These are phyloP conservation scores for Vararia minispora DNA, from an alignment of 768 basidiomycete genomes.

Conservation along the genomic window DNA sequence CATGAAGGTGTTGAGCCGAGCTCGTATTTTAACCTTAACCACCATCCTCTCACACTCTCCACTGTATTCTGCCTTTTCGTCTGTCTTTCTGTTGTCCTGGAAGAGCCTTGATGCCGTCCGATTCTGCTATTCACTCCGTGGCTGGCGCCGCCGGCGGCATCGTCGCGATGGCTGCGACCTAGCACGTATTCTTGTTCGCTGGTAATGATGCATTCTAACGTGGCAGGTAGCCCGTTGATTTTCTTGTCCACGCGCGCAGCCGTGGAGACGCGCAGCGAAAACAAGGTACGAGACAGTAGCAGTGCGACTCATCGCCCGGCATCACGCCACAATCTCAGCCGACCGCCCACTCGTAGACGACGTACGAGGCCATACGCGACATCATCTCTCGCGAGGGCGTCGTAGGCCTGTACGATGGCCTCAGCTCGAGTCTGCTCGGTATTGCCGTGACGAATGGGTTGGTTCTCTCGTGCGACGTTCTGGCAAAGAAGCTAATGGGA, in stretches of 20 bases:
- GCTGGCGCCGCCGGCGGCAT: constrained; percentile 90
- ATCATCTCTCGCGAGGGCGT: constrained; percentile 80
- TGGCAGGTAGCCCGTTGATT: constrained; percentile 65
- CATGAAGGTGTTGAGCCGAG: no score
- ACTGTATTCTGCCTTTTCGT: no score
- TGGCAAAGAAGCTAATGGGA: not conserved
- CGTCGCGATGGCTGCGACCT: constrained; percentile 81
- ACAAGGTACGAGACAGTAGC: constrained; percentile 41
- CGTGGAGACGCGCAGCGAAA: constrained; percentile 71
- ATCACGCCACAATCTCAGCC: constrained; percentile 4
- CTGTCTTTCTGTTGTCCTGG: no score
- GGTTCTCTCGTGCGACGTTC: constrained; percentile 13
- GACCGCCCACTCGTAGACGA: constrained; percentile 31
- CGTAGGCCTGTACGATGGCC: constrained; percentile 75
- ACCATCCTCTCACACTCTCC: no score
- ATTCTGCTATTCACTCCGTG: constrained; percentile 77
- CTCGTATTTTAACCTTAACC: no score
- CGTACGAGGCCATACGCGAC: constrained; percentile 56
- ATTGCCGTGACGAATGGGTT: constrained; percentile 92
- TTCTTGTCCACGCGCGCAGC: constrained; percentile 90
- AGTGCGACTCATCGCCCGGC: not conserved
- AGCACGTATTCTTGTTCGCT: constrained; percentile 34
- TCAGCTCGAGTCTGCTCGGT: constrained; percentile 76
- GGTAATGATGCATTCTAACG: constrained; percentile 6
- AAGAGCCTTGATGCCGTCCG: constrained; percentile 34